Percentiles rank a stretch among this genome's conserved stretches.
Evolutionary conservation across 148 eudicot genomes (phyloP).

Genomic region (Cornus controversa): DNA sequence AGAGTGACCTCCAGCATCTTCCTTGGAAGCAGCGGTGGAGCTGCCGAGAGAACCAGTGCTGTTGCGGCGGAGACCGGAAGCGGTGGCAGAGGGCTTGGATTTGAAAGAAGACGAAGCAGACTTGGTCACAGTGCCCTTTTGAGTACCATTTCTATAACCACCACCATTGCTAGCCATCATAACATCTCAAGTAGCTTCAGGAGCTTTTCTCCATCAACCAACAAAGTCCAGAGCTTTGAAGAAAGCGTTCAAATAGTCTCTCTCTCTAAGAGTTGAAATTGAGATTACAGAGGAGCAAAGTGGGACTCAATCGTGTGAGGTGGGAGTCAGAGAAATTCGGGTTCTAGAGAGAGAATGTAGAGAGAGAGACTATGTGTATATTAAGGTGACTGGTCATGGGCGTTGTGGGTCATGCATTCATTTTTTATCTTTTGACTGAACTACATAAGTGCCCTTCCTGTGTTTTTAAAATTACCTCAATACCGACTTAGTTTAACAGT

Average conservation of each 20-base stretch:
- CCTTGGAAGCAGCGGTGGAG: slow-evolving; percentile 24
- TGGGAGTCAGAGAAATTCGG: slow-evolving; percentile 2
- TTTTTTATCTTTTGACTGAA: not conserved
- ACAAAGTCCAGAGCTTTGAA: not conserved
- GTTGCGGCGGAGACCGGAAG: slow-evolving; percentile 54
- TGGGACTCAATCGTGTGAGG: slow-evolving; percentile 1
- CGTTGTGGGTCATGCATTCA: slow-evolving; percentile 9
- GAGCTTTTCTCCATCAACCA: not conserved
- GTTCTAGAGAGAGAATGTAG: slow-evolving; percentile 3
- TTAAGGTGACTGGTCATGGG: not conserved
- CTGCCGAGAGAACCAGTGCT: slow-evolving; percentile 43
- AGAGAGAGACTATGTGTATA: too few relatives aligned
- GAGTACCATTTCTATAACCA: slow-evolving; percentile 35
- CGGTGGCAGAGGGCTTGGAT: slow-evolving; percentile 35
- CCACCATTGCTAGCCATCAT: slow-evolving; percentile 29
- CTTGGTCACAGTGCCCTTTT: slow-evolving; percentile 27
- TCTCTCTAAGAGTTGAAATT: not conserved
- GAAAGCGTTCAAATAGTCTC: not conserved
- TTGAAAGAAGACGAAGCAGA: slow-evolving; percentile 49
- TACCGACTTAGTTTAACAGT: too few relatives aligned
- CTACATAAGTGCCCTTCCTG: not conserved
- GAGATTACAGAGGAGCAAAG: slow-evolving; percentile 3
- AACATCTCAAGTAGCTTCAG: not conserved
- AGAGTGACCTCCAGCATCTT: slow-evolving; percentile 34
- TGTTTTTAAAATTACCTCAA: not conserved